Evolutionary conservation across 129 eudicot genomes (phyloP).

Genomic region (Tagetes patula): DNA sequence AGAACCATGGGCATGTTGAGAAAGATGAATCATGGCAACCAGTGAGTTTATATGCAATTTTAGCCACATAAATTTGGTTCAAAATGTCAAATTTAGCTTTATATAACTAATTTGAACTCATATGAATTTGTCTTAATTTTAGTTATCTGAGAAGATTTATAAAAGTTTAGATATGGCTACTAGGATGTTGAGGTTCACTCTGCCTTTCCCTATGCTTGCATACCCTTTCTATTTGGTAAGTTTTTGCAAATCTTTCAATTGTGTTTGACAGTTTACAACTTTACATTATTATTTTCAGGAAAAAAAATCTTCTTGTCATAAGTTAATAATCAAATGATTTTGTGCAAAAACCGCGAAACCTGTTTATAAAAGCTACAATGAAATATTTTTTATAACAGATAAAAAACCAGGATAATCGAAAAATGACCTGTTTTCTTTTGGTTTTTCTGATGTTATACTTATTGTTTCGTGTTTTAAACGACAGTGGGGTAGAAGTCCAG

Average conservation of each 20-base stretch:
- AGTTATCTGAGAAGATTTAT: slow-evolving; percentile 75
- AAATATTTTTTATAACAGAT: neutral
- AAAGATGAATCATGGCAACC: slow-evolving; percentile 47
- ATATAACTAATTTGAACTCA: neutral
- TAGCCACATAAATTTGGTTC: neutral
- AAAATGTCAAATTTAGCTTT: neutral
- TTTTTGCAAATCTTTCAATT: neutral
- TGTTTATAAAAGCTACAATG: neutral
- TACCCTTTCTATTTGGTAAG: slow-evolving; percentile 96
- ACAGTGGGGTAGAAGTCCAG: slow-evolving; percentile 96
- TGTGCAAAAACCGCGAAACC: neutral
- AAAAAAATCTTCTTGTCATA: neutral
- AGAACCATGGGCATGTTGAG: slow-evolving; percentile 47
- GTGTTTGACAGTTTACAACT: neutral
- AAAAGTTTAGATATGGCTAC: slow-evolving; percentile 58
- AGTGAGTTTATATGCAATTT: slow-evolving; percentile 28
- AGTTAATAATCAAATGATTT: neutral
- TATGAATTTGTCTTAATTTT: slow-evolving; percentile 5
- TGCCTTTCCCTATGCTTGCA: slow-evolving; percentile 95
- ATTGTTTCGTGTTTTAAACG: slow-evolving; percentile 16
- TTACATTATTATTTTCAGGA: neutral
- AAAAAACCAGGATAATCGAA: neutral
- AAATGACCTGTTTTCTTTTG: slow-evolving; percentile 21
- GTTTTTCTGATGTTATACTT: slow-evolving; percentile 3
- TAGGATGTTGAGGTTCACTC: slow-evolving; percentile 63